Evolutionary conservation across 2,329 filamentous ascomycete species (phyloP).

Genomic region (Penicillium crustosum): DNA sequence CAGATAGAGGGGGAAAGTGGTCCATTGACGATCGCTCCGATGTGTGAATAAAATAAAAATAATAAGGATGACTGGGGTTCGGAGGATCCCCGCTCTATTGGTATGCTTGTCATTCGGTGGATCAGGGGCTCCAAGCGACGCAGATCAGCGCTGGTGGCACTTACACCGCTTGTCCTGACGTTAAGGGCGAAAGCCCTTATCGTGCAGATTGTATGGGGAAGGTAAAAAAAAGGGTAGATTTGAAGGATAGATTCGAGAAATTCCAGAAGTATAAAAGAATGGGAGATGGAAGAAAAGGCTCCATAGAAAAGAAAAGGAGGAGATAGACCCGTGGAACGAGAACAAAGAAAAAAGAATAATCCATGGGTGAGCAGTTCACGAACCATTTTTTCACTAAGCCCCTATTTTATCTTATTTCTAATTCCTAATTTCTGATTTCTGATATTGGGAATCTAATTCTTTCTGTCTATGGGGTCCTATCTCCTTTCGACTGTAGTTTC

Average conservation of each 20-base stretch:
- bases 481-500: background rate
- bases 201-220: background rate
- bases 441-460: background rate
- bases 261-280: background rate
- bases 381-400: constrained; percentile 8
- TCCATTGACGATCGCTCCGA: constrained; percentile 15
- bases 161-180: constrained; percentile 27
- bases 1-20: constrained; percentile 12
- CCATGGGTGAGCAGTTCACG: constrained; percentile 16
- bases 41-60: constrained; percentile 10
- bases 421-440: background rate
- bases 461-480: background rate
- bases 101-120: constrained; percentile 30
- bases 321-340: constrained; percentile 7
- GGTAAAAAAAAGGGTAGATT: background rate
- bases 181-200: constrained; percentile 3
- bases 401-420: constrained; percentile 3
- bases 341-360: constrained; percentile 2
- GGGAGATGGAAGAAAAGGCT: background rate
- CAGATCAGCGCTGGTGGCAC: constrained; percentile 25
- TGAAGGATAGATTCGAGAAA: background rate
- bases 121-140: constrained; percentile 26
- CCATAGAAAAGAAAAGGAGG: background rate
- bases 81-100: constrained; percentile 20
- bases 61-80: constrained; percentile 18